Evolutionary conservation across 768 basidiomycete species (phyloP), one percentile per base, ranked within the genome.

Genomic region (Mycena sanguinolenta): DNA sequence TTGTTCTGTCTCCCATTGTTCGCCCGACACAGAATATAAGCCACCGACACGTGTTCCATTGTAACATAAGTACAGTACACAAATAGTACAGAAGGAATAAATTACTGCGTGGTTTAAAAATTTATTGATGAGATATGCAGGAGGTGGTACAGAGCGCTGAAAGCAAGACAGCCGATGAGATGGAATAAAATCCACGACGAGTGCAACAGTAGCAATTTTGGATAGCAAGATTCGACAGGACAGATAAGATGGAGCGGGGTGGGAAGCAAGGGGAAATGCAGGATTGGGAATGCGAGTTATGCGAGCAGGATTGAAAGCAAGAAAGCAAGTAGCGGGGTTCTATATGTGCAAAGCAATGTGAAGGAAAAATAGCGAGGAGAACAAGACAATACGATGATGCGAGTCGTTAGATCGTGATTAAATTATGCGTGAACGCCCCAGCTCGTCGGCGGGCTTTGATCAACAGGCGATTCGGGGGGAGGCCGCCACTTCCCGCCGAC

Each of bases 401-500:
- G 42, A 46, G 49, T 49, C 69, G 63, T 69, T 28, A 52, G 16
- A 32, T 61, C 65, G 61, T 66, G 39, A 59, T 61, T 70, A 63
- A 66, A 72, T 72, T 70, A 69, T n/a, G 76, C 75, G 44, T 75
- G 70, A 32, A 81, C 71, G 34, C 74, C 70, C 80, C 80, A 82
- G 13, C 46, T 17, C 5, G 75, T 42, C 25, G 79, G 54, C 0
- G 79, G 66, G 58, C 73, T 81, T 55, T 73, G 80, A 21, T 85
- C 83, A 32, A 77, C 68, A 1, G 77, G 74, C 2, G 75, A 74
- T 23, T 78, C 75, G 13, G 44, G 27, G 44, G 70, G 65, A 21
- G 62, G 62, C 21, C 34, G 42, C 88, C 89, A 91, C 61, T 79
- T 87, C 3, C 80, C 89, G 12, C 77, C 90, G 44, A 88, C 90